Percentiles rank a stretch among this genome's conserved stretches.
Evolutionary conservation across 495 filamentous ascomycete species (phyloP).

Genomic region (Entonaema liquescens): DNA sequence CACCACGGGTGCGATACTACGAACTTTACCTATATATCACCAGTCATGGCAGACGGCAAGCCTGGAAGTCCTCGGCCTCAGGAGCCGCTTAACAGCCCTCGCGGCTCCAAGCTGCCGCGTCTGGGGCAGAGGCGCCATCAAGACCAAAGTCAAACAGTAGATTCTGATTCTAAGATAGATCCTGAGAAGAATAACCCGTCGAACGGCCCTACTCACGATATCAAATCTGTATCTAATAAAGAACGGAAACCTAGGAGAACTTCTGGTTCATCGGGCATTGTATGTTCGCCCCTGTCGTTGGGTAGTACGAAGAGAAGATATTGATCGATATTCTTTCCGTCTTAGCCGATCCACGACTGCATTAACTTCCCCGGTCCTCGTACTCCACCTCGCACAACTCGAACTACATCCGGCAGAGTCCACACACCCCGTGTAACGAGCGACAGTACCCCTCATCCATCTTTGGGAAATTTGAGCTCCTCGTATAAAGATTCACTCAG

Average conservation of each 20-base stretch:
- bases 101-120: conserved; percentile 29
- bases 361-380: conserved; percentile 14
- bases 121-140: conserved; percentile 16
- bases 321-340: conserved; percentile 9
- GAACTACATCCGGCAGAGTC: not conserved
- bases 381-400: conserved; percentile 18
- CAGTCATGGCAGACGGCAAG: conserved; percentile 29
- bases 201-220: conserved; percentile 19
- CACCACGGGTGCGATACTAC: conserved; percentile 1
- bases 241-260: conserved; percentile 12
- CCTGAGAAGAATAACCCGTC: conserved; percentile 19
- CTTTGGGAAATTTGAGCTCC: not conserved
- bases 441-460: conserved; percentile 1
- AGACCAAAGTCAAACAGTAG: conserved; percentile 6
- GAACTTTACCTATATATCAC: not conserved
- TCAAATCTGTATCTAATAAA: conserved; percentile 1
- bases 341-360: conserved; percentile 39
- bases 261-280: conserved; percentile 28
- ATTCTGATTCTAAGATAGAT: conserved; percentile 33
- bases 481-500: conserved; percentile 16
- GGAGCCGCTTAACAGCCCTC: conserved; percentile 15
- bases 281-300: conserved; percentile 15
- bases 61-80: conserved; percentile 6
- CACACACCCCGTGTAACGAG: conserved; percentile 6
- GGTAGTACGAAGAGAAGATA: not conserved